These are phyloP conservation scores for Metarhizium robertsii DNA, from an alignment of 2,329 filamentous ascomycete genomes.

Conservation along the genomic window DNA sequence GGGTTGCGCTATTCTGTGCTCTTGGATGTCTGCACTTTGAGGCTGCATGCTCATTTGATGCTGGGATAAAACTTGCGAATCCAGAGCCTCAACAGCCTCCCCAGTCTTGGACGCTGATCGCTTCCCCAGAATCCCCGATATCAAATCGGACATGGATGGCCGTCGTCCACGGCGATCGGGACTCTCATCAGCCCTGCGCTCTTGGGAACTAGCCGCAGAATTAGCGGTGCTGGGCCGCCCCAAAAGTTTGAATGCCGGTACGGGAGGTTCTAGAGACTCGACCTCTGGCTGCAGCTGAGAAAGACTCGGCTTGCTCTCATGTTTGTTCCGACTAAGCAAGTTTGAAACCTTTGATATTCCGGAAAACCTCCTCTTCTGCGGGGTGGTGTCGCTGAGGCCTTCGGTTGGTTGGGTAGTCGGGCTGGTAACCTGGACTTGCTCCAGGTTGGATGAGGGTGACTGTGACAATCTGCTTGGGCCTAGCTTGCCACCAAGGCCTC, in stretches of 20 bases:
- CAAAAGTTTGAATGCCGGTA: conserved; percentile 8
- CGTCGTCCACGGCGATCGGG: conserved; percentile 17
- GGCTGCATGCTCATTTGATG: not conserved
- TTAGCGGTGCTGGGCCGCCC: conserved; percentile 15
- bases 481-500: conserved; percentile 13
- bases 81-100: not conserved
- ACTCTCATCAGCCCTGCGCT: conserved; percentile 5
- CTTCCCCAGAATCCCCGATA: conserved; percentile 20
- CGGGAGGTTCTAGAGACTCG: conserved; percentile 6
- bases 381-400: conserved; percentile 5
- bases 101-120: conserved; percentile 11
- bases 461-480: conserved; percentile 11
- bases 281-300: not conserved
- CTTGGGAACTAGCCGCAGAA: conserved; percentile 10
- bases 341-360: conserved; percentile 21
- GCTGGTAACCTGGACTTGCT: conserved; percentile 8
- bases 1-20: not conserved
- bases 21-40: not conserved
- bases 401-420: conserved; percentile 1
- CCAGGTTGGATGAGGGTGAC: conserved; percentile 14
- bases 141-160: conserved; percentile 19
- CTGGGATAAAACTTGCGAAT: not conserved
- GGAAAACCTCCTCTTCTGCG: conserved; percentile 37
- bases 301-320: not conserved
- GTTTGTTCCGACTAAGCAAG: not conserved